Conservation (phyloP, 768 basidiomycete species). For the Naganishia onofrii region DNA sequence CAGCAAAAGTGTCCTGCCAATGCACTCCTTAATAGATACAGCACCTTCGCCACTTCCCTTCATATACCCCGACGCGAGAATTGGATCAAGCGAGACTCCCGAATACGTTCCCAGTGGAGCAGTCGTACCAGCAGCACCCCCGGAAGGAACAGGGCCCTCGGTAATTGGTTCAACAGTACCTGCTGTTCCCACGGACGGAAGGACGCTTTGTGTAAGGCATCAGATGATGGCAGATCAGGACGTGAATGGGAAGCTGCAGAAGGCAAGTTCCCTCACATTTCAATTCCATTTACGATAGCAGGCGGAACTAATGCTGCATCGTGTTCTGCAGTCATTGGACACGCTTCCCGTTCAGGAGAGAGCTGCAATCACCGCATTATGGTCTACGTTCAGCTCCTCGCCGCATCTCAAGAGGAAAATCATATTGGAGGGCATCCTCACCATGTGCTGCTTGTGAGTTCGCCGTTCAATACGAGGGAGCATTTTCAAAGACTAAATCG, state of each 20-base stretch:
- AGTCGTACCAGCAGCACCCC: neutral
- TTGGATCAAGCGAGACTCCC: neutral
- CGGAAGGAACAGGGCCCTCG: neutral
- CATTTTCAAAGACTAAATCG: neutral
- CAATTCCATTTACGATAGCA: constrained; percentile 11
- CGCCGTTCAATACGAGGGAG: neutral
- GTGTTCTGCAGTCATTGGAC: constrained; percentile 70
- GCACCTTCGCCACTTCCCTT: constrained; percentile 3
- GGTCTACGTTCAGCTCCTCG: constrained; percentile 95
- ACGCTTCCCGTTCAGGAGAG: constrained; percentile 80
- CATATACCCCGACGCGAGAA: neutral
- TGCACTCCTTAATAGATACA: constrained; percentile 8
- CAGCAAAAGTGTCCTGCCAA: constrained; percentile 7
- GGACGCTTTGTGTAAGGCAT: constrained; percentile 87
- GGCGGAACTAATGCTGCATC: neutral
- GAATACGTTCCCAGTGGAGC: constrained; percentile 17
- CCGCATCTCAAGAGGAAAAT: constrained; percentile 84
- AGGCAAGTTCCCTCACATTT: constrained; percentile 58
- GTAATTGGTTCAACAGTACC: neutral
- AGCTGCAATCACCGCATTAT: constrained; percentile 81
- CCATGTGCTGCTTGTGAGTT: constrained; percentile 90
- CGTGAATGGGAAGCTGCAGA: constrained; percentile 84
- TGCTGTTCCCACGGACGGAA: constrained; percentile 33
- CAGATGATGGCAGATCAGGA: constrained; percentile 96
- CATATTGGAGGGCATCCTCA: constrained; percentile 92